Evolutionary conservation across 2,329 filamentous ascomycete genomes (phyloP).

Genomic region (Lachnellula subtilissima): DNA sequence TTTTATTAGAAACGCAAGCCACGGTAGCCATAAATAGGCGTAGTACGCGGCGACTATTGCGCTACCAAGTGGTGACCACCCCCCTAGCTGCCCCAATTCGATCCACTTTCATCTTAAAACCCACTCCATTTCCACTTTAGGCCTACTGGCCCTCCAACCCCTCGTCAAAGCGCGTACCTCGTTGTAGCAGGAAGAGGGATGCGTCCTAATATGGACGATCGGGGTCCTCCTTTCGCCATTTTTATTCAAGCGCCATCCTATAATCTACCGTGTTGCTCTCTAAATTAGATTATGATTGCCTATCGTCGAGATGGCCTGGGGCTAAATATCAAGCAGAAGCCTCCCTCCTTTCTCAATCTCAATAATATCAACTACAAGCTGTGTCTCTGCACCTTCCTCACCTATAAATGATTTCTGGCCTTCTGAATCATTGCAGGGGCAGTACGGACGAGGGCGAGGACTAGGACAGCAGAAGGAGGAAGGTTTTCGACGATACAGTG

Average conservation of each 20-base stretch:
- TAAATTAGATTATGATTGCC: too few relatives aligned
- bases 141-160: neutral
- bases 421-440: conserved; percentile 1
- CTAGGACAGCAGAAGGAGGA: conserved; percentile 1
- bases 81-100: neutral
- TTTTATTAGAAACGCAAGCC: too few relatives aligned
- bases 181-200: too few relatives aligned
- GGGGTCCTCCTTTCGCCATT: too few relatives aligned
- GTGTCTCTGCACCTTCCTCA: neutral
- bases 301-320: too few relatives aligned
- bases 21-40: too few relatives aligned
- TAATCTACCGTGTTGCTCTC: too few relatives aligned
- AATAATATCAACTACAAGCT: neutral
- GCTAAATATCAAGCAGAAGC: too few relatives aligned
- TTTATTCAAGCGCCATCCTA: too few relatives aligned
- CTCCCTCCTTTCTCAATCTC: neutral
- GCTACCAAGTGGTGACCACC: neutral
- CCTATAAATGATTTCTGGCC: conserved; percentile 1
- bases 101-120: neutral
- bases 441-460: neutral
- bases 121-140: neutral
- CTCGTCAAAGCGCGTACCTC: too few relatives aligned
- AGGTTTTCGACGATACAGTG: conserved; percentile 11
- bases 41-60: neutral
- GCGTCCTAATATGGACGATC: too few relatives aligned